Conservation (phyloP, 345 rosid species). For the Cardamine resedifolia region DNA sequence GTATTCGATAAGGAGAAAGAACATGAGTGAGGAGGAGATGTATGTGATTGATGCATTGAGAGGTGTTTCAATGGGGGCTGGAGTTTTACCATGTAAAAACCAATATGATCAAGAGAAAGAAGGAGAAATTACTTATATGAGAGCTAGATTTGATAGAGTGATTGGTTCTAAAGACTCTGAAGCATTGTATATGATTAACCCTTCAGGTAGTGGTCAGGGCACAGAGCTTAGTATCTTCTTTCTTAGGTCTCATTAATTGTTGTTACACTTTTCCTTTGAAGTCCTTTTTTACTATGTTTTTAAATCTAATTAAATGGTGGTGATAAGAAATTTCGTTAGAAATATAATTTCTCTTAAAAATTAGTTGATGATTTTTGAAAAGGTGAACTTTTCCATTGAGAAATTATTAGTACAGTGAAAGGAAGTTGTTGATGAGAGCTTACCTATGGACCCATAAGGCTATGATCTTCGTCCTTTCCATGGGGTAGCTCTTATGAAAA, state of each 20-base stretch:
- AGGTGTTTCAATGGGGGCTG: conserved; percentile 98
- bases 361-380: background rate
- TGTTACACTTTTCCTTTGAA: conserved; percentile 3
- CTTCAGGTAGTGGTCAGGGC: conserved; percentile 73
- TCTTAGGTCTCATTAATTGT: conserved; percentile 55
- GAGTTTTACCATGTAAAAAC: conserved; percentile 74
- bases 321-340: background rate
- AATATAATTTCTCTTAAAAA: background rate
- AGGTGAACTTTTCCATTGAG: background rate
- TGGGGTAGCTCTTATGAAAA: background rate
- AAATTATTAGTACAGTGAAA: background rate
- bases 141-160: conserved; percentile 86
- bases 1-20: conserved; percentile 82
- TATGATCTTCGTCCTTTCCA: background rate
- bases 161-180: conserved; percentile 92
- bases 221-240: conserved; percentile 94
- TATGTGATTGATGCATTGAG: conserved; percentile 81
- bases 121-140: conserved; percentile 80
- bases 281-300: conserved; percentile 6
- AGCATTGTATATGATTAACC: conserved; percentile 92
- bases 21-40: conserved; percentile 79
- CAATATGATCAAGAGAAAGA: conserved; percentile 59
- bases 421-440: background rate
- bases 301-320: background rate
- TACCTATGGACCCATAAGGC: background rate